These are phyloP conservation scores for Aspergillus phoenicis DNA, from an alignment of 2,329 filamentous ascomycete genomes.

Conservation along the genomic window DNA sequence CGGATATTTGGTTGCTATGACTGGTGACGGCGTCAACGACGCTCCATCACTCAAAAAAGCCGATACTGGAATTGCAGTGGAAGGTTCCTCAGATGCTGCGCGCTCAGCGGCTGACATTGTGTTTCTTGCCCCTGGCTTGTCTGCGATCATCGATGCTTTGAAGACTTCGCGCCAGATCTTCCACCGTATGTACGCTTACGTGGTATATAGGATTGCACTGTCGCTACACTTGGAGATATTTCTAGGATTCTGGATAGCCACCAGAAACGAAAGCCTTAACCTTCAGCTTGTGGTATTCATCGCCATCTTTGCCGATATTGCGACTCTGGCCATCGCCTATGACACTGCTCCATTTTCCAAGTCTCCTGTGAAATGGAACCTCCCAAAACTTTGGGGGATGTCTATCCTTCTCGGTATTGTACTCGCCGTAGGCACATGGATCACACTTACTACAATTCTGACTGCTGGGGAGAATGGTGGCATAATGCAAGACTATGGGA, in stretches of 20 bases:
- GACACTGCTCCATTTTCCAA: conserved; percentile 88
- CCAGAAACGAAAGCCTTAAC: conserved; percentile 81
- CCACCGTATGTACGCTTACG: conserved; percentile 95
- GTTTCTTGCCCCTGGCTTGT: conserved; percentile 87
- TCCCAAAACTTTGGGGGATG: conserved; percentile 92
- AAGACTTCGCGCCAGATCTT: conserved; percentile 95
- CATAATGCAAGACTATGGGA: conserved; percentile 88
- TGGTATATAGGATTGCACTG: conserved; percentile 91
- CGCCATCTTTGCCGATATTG: conserved; percentile 91
- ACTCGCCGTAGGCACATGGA: conserved; percentile 82
- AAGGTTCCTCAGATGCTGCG: conserved; percentile 87
- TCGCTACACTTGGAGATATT: conserved; percentile 91
- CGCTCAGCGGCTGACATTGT: conserved; percentile 91
- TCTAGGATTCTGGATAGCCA: conserved; percentile 88
- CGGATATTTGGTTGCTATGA: conserved; percentile 94
- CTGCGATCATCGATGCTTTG: conserved; percentile 87
- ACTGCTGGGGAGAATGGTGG: conserved; percentile 68
- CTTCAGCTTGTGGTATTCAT: conserved; percentile 90
- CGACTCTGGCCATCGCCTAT: conserved; percentile 88
- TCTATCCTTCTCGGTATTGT: conserved; percentile 80
- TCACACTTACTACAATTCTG: conserved; percentile 84
- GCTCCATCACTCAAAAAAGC: conserved; percentile 91
- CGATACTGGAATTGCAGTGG: conserved; percentile 94
- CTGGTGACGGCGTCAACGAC: conserved; percentile 93
- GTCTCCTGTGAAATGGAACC: conserved; percentile 90